These are phyloP conservation scores for Lycium ferocissimum DNA, from an alignment of 257 asterid genomes.

Conservation along the genomic window DNA sequence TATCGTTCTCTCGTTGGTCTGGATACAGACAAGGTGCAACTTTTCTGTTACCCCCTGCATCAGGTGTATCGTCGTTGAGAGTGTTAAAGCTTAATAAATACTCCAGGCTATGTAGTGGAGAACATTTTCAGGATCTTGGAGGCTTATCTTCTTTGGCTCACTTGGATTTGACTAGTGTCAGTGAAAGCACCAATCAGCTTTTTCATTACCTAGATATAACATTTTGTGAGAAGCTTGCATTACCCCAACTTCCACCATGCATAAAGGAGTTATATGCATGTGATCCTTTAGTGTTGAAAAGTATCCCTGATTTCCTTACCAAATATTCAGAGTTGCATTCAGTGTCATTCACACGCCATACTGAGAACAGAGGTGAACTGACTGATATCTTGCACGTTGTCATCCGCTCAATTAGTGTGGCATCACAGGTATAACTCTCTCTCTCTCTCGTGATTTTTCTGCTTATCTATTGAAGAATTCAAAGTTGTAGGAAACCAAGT, in stretches of 20 bases:
- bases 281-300: conserved; percentile 27
- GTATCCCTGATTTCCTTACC: conserved; percentile 15
- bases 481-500: no score
- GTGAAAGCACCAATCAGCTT: not conserved
- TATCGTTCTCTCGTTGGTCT: conserved; percentile 1
- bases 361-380: not conserved
- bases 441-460: conserved; percentile 6
- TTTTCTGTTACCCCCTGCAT: conserved; percentile 28
- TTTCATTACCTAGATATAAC: conserved; percentile 30
- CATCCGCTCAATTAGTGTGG: not conserved
- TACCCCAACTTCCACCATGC: conserved; percentile 1
- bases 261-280: conserved; percentile 29
- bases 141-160: conserved; percentile 19
- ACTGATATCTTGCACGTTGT: not conserved
- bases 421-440: conserved; percentile 24
- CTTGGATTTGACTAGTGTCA: conserved; percentile 13
- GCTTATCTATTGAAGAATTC: not conserved
- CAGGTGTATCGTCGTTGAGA: conserved; percentile 9
- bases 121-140: conserved; percentile 21
- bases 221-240: conserved; percentile 25
- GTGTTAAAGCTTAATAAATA: not conserved
- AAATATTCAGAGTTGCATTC: conserved; percentile 19
- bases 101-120: not conserved
- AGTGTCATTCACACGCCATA: not conserved
- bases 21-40: conserved; percentile 26